Evolutionary conservation across 2,329 filamentous ascomycete species (phyloP), one percentile per base, ranked within the genome.

Genomic region (Teratosphaeria gauchensis): DNA sequence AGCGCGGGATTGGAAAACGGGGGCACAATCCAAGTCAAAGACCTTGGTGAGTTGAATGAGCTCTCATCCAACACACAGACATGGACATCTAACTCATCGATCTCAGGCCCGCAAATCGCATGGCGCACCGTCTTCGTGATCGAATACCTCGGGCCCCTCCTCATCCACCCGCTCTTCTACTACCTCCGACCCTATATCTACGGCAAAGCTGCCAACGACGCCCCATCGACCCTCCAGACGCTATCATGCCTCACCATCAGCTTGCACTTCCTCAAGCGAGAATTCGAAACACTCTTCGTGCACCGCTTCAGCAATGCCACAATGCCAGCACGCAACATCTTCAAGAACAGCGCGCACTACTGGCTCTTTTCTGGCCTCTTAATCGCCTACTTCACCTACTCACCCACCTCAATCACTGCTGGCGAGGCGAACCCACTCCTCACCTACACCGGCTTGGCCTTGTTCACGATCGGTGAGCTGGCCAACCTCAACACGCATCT

Each of bases 321-420:
- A 54, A 99, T 99, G 94, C 94, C 94, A 19, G 82, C 83, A 59
- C 77, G 76, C 71, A 95, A 96, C 79, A 90, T 99, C 72, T 87
- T 96, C 83, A 94, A 92, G 77, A 99, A 99, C 82, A 90, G 87
- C 65, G 84, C 83, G 65, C 92, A 96, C 79, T 99, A 99, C 83
- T 99, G 94, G 94, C 69, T 87, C 35, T 75, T 92, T 58, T 87
- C 88, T 4, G 94, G 94, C 54, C 71, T 91, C 30, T 83, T 94
- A 68, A 85, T 92, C 68, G 90, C 90, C 52, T 88, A 87, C 77
- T 92, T 88, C 80, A 83, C 94, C 68, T 97, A 97, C 78, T 81
- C 83, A 11, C 92, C 92, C 5, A 82, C 77, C 64, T 86, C 88
- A 4, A 80, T 84, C 16, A 83, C 90, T 1, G 85, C 88, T 31